Conservation (phyloP, 2,329 filamentous ascomycete genomes). For the Plenodomus biglobosus region DNA sequence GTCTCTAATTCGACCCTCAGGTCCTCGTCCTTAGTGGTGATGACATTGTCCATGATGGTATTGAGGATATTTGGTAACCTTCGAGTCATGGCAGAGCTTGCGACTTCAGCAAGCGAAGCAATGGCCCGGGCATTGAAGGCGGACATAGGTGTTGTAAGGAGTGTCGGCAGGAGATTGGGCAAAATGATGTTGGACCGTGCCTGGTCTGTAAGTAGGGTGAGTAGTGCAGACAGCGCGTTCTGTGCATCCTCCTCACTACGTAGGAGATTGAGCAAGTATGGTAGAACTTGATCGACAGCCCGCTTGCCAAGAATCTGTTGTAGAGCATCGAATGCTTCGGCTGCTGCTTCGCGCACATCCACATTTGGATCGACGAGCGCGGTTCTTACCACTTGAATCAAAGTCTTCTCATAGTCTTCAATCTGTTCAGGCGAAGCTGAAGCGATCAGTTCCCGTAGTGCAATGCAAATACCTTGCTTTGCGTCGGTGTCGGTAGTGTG, state of each 20-base stretch:
- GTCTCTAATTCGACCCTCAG: constrained; percentile 72
- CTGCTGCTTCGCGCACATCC: constrained; percentile 91
- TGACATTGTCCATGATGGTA: constrained; percentile 88
- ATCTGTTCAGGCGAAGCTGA: constrained; percentile 86
- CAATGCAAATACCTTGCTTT: constrained; percentile 96
- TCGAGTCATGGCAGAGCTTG: constrained; percentile 85
- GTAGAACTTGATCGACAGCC: constrained; percentile 92
- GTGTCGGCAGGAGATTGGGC: constrained; percentile 90
- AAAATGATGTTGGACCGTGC: constrained; percentile 95
- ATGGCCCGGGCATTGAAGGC: constrained; percentile 93
- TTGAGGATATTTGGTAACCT: constrained; percentile 89
- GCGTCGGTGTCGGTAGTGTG: constrained; percentile 89
- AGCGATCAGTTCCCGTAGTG: constrained; percentile 86
- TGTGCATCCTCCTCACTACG: constrained; percentile 84
- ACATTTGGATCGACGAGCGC: constrained; percentile 87
- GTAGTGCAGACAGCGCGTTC: constrained; percentile 86
- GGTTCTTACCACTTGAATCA: constrained; percentile 91
- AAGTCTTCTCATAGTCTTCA: constrained; percentile 90
- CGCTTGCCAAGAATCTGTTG: constrained; percentile 93
- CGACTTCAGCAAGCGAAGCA: constrained; percentile 89
- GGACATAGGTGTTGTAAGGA: constrained; percentile 86
- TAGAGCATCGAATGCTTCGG: constrained; percentile 93
- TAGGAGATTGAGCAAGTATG: constrained; percentile 86
- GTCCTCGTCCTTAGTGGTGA: constrained; percentile 73
- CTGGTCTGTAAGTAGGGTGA: constrained; percentile 91